phyloP scores from a whole-genome alignment of 306 rosid species.

The Vigna nakashimae region DNA sequence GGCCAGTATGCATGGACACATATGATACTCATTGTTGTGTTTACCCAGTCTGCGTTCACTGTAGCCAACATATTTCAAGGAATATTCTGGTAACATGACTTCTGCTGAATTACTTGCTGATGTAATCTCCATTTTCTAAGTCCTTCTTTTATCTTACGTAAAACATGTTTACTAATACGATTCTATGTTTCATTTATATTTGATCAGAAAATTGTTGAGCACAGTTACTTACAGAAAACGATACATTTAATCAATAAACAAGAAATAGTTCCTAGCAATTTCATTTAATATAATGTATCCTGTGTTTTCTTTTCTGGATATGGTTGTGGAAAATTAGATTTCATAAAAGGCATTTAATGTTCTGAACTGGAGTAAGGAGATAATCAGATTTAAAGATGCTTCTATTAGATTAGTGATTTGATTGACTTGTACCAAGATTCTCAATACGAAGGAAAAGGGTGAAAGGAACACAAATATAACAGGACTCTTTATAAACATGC shows the following conservation, averaged over 20 bases:
- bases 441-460: too few relatives aligned
- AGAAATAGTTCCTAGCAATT: not conserved
- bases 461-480: too few relatives aligned
- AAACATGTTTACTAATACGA: not conserved
- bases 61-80: slow-evolving; percentile 97
- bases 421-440: too few relatives aligned
- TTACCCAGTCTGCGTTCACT: slow-evolving; percentile 90
- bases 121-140: slow-evolving; percentile 10
- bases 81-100: slow-evolving; percentile 78
- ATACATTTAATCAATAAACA: not conserved
- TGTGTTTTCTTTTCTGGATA: not conserved
- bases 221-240: not conserved
- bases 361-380: too few relatives aligned
- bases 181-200: not conserved
- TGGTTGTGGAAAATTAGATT: not conserved
- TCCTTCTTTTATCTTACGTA: not conserved
- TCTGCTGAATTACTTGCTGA: slow-evolving; percentile 40
- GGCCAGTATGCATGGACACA: slow-evolving; percentile 99
- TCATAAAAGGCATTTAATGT: too few relatives aligned
- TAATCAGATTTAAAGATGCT: too few relatives aligned
- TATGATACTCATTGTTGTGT: slow-evolving; percentile 95
- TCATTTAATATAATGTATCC: not conserved
- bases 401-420: too few relatives aligned
- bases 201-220: not conserved
- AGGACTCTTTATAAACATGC: too few relatives aligned